Evolutionary conservation across 2,329 filamentous ascomycete species (phyloP), one percentile per base, ranked within the genome.

Genomic region (Alternaria sp.): DNA sequence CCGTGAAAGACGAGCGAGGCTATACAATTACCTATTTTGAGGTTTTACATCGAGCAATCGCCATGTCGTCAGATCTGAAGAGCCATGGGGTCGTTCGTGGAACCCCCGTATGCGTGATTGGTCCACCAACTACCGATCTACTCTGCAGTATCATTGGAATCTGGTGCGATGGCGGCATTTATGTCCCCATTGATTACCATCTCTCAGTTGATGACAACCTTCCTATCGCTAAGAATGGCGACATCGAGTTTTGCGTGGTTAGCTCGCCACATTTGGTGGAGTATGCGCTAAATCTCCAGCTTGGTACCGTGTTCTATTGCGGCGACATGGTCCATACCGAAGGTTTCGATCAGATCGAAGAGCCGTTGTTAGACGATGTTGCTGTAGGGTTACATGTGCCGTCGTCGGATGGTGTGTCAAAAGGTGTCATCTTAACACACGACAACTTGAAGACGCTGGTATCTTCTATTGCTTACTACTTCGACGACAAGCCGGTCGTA

Each of bases 321-420:
- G 28, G 24, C 39, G 50, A 50, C n/a, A 50, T 50, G 46, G 14
- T 17, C 8, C 26, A 36, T 13, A 28, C 26, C 17, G 7, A 29
- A 21, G 34, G 29, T 31, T 26, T 56, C 45, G 28, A 21, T 26
- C 8, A 44, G 17, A 17, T 50, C 49, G 51, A 63, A 52, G 6
- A 65, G 17, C 40, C 56, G 49, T 4, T 52, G 52, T 9, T 60
- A 51, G 17, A 61, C 54, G 28, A 63, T 58, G 17, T 62, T 62
- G 34, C 63, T 45, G 49, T 41, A 26, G 45, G 46, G 55, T 9
- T 64, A 13, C 33, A 50, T 17, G 23, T 26, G 24, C 46, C 23
- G 5, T 36, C 31, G 33, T 36, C 23, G 33, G 53, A 51, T 26
- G 37, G 17, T 9, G 23, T 17, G 8, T 10, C 42, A 46, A 55